These are phyloP conservation scores for Vitis hybrid DNA, from an alignment of 177 flowering plant genomes.

Conservation along the genomic window DNA sequence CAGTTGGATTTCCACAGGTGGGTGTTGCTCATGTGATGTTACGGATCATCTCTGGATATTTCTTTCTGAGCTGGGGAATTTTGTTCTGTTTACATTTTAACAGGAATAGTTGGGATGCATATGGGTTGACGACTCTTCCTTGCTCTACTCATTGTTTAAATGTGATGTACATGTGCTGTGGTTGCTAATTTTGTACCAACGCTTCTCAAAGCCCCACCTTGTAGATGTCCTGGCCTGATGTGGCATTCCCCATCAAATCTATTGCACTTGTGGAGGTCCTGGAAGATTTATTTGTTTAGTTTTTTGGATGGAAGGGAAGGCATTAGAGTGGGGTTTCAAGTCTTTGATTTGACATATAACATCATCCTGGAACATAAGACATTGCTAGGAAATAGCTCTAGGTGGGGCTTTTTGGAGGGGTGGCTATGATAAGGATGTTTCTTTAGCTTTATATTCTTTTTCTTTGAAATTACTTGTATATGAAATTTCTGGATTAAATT, in stretches of 20 bases:
- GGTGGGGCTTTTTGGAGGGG: too few relatives aligned
- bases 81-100: background rate
- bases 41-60: constrained; percentile 8
- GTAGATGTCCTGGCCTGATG: background rate
- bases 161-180: background rate
- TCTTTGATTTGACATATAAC: too few relatives aligned
- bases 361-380: too few relatives aligned
- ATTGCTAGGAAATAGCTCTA: too few relatives aligned
- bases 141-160: background rate
- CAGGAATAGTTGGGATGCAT: constrained; percentile 2
- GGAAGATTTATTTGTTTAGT: background rate
- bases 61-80: constrained; percentile 3
- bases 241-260: background rate
- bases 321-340: too few relatives aligned
- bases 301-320: too few relatives aligned
- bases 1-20: constrained; percentile 96
- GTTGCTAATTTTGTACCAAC: background rate
- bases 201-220: background rate
- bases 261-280: background rate
- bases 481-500: too few relatives aligned
- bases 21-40: constrained; percentile 23
- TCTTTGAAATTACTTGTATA: background rate
- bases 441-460: constrained; percentile 1
- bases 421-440: too few relatives aligned
- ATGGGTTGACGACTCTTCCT: background rate